Base-by-base conservation (phyloP, 2,329 filamentous ascomycete species). In the Emmonsia crescens region DNA sequence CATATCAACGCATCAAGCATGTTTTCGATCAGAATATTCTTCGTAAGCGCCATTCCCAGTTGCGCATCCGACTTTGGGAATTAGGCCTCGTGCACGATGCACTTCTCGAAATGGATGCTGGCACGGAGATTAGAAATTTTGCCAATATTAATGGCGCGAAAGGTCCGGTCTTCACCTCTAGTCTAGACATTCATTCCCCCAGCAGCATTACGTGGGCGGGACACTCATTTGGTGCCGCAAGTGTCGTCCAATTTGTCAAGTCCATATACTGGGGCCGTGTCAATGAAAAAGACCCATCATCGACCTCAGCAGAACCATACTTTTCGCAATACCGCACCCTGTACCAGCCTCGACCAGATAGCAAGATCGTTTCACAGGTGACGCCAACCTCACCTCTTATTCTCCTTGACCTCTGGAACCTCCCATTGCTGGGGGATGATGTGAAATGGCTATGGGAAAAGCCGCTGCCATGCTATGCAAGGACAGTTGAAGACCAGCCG, bases 141-240 rank as follows among this genome's bases (percentile, higher is more conserved):
- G n/a, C 27, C 14, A 60, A 80, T 16, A 74, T 71, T 51, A 82
- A 82, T 64, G 69, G 81, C 51, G 44, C 44, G n/a, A 31, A 60
- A n/a, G 38, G 42, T 16, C 52, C 60, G 19, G 16, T 57, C 4
- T 87, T 95, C 63, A 73, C 78, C 31, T 76, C 78, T n/a, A 77
- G 76, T 60, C 79, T 94, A 55, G 82, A 89, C 64, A 81, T 95
- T 3, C 83, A 86, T 62, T 79, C 82, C 9, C 89, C 89, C 0
- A 90, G 90, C 1, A 83, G 82, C 59, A 85, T 95, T 54, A 83
- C 86, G 49, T 93, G 89, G 71, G 84, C 83, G 0, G 91, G 91
- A 3, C 91, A 96, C 73, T 91, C 87, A 21, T 95, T 95, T 66
- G 91, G 91, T 27, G 87, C 86, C 0, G 83, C 89, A 0, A 90